A percentile compares a stretch with the other conserved stretches of the same genome.
Evolutionary conservation across 2,329 filamentous ascomycete genomes (phyloP).

Genomic region (Stemphylium beticola): DNA sequence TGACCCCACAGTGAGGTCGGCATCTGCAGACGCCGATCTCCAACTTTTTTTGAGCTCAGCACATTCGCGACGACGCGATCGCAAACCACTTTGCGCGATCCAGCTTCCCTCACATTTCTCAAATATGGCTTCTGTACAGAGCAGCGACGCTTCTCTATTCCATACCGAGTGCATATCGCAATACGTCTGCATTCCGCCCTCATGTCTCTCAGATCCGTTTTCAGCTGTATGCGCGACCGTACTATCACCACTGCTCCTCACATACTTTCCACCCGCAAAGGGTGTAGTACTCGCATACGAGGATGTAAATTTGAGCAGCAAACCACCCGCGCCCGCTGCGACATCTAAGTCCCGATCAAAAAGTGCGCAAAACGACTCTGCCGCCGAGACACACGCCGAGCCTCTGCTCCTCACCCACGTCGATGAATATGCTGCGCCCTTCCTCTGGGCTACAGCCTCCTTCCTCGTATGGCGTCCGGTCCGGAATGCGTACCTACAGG

Average conservation of each 20-base stretch:
- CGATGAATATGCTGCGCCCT: conserved; percentile 82
- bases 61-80: conserved; percentile 17
- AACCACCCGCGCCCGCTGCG: conserved; percentile 46
- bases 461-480: conserved; percentile 82
- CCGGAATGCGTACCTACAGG: conserved; percentile 76
- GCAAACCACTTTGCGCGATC: conserved; percentile 19
- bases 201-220: conserved; percentile 71
- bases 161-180: conserved; percentile 80
- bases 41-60: conserved; percentile 36
- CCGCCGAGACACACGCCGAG: conserved; percentile 5
- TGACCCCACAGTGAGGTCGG: conserved; percentile 14
- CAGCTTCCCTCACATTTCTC: not conserved
- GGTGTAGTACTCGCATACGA: conserved; percentile 78
- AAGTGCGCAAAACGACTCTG: conserved; percentile 13
- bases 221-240: conserved; percentile 76
- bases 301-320: conserved; percentile 70
- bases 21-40: conserved; percentile 28
- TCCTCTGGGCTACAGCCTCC: conserved; percentile 86
- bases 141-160: conserved; percentile 59
- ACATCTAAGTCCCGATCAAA: conserved; percentile 12
- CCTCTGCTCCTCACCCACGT: conserved; percentile 33
- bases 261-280: conserved; percentile 73
- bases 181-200: conserved; percentile 76
- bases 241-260: conserved; percentile 75
- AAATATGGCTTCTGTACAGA: conserved; percentile 38